Evolutionary conservation across 2,329 filamentous ascomycete species (phyloP).

Genomic region (Dothidotthia symphoricarpi): DNA sequence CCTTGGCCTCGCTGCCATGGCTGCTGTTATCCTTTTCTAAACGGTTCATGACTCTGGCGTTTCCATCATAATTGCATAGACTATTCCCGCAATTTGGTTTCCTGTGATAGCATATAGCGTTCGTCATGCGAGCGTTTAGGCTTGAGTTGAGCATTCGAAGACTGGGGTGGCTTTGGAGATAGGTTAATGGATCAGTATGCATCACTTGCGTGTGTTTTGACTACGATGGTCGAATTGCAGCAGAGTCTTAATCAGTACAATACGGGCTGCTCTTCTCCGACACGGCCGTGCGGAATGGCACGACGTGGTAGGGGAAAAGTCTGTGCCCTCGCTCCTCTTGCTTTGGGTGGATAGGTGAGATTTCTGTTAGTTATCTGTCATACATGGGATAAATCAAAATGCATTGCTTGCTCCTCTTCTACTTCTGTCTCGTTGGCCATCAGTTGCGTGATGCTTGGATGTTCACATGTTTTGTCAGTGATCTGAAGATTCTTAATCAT

Average conservation of each 20-base stretch:
- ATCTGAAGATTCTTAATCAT: too few relatives aligned
- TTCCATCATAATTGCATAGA: slow-evolving; percentile 42
- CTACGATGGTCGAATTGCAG: slow-evolving; percentile 28
- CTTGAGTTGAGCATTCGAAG: slow-evolving; percentile 23
- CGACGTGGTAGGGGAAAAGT: slow-evolving; percentile 8
- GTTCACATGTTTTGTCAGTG: too few relatives aligned
- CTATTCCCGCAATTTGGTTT: slow-evolving; percentile 36
- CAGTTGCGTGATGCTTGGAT: too few relatives aligned
- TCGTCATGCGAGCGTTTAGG: slow-evolving; percentile 23
- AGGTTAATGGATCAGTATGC: slow-evolving; percentile 31
- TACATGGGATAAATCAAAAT: too few relatives aligned
- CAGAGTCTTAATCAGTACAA: slow-evolving; percentile 38
- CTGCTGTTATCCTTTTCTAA: slow-evolving; percentile 51
- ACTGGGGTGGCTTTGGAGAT: slow-evolving; percentile 24
- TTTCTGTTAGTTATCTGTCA: too few relatives aligned
- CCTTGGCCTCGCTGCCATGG: slow-evolving; percentile 48
- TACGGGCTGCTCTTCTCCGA: slow-evolving; percentile 20
- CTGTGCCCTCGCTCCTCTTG: background rate
- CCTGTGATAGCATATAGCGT: slow-evolving; percentile 36
- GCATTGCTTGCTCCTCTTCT: too few relatives aligned
- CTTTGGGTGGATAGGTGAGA: background rate
- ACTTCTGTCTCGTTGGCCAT: too few relatives aligned
- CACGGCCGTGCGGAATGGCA: slow-evolving; percentile 18
- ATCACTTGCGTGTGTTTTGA: slow-evolving; percentile 41
- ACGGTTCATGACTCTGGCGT: slow-evolving; percentile 39